These are phyloP conservation scores for Achaetomiella virescens DNA, from an alignment of 495 filamentous ascomycete genomes.

Conservation along the genomic window DNA sequence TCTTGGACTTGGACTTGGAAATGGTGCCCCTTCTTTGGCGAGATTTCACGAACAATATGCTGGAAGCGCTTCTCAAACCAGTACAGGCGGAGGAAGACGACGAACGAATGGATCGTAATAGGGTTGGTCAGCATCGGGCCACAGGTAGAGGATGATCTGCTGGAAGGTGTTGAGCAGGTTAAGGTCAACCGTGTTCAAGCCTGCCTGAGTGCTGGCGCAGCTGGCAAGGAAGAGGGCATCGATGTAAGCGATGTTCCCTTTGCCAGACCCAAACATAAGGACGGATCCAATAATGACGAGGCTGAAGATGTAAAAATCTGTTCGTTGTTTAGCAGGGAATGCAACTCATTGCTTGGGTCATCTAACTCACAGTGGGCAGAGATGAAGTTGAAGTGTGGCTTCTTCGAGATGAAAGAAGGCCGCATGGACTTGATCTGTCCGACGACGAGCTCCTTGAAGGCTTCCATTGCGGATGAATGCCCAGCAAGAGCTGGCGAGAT, in stretches of 20 bases:
- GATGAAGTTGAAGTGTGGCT: slow-evolving; percentile 76
- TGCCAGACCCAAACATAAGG: slow-evolving; percentile 56
- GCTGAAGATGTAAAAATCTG: slow-evolving; percentile 73
- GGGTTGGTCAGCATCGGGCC: slow-evolving; percentile 75
- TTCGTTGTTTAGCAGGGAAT: slow-evolving; percentile 1
- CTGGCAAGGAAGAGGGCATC: slow-evolving; percentile 83
- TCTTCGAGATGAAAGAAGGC: slow-evolving; percentile 45
- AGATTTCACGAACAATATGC: slow-evolving; percentile 53
- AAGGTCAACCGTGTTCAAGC: slow-evolving; percentile 79
- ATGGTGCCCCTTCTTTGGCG: slow-evolving; percentile 38
- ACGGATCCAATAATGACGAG: slow-evolving; percentile 66
- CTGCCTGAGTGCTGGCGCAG: slow-evolving; percentile 82
- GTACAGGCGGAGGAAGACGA: slow-evolving; percentile 88
- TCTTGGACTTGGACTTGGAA: slow-evolving; percentile 48
- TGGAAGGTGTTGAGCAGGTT: slow-evolving; percentile 72
- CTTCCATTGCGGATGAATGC: slow-evolving; percentile 17
- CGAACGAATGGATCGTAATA: slow-evolving; percentile 79
- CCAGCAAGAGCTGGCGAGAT: background rate
- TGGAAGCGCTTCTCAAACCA: slow-evolving; percentile 94
- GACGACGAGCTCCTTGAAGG: slow-evolving; percentile 20
- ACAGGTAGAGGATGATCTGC: slow-evolving; percentile 64
- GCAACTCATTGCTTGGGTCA: background rate
- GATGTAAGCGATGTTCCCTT: slow-evolving; percentile 61
- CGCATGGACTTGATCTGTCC: slow-evolving; percentile 41
- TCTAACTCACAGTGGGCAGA: slow-evolving; percentile 64